Percentiles rank a stretch among this genome's conserved stretches.
Evolutionary conservation across 306 rosid genomes (phyloP).

Genomic region (Fragaria iinumae): DNA sequence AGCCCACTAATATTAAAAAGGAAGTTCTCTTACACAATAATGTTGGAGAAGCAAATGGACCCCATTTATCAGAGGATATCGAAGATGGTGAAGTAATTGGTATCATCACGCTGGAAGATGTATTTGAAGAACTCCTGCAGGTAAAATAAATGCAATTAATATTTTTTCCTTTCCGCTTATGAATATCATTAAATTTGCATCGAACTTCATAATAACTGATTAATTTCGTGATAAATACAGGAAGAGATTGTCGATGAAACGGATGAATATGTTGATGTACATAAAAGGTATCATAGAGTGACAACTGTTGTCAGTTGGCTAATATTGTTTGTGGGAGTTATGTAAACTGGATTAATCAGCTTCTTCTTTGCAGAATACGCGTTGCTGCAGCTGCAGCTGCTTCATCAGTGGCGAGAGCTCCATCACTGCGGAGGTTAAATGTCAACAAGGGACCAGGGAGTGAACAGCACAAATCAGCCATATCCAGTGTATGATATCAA

Average conservation of each 20-base stretch:
- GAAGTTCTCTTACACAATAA: slow-evolving; percentile 32
- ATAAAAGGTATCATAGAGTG: slow-evolving; percentile 60
- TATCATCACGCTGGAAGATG: slow-evolving; percentile 95
- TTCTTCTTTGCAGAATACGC: slow-evolving; percentile 62
- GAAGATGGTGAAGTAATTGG: slow-evolving; percentile 97
- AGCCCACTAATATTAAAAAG: slow-evolving; percentile 32
- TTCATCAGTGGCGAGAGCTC: slow-evolving; percentile 84
- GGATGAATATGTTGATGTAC: slow-evolving; percentile 94
- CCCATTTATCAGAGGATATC: slow-evolving; percentile 49
- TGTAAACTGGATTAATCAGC: neutral
- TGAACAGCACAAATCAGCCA: slow-evolving; percentile 12
- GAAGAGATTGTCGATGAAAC: slow-evolving; percentile 99
- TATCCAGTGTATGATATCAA: neutral
- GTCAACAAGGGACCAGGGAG: slow-evolving; percentile 60
- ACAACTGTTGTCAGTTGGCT: slow-evolving; percentile 6
- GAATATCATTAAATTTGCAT: neutral
- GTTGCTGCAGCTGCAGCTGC: slow-evolving; percentile 99
- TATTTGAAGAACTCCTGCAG: slow-evolving; percentile 98
- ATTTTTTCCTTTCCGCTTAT: slow-evolving; percentile 14
- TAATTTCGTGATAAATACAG: slow-evolving; percentile 41
- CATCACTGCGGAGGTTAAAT: slow-evolving; percentile 70
- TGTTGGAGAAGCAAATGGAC: slow-evolving; percentile 40
- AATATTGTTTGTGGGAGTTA: neutral
- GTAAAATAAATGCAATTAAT: slow-evolving; percentile 34
- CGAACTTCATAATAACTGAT: slow-evolving; percentile 4